Evolutionary conservation across 371 early-diverging fungal genomes (phyloP).

Genomic region (Nematocida parisii): DNA sequence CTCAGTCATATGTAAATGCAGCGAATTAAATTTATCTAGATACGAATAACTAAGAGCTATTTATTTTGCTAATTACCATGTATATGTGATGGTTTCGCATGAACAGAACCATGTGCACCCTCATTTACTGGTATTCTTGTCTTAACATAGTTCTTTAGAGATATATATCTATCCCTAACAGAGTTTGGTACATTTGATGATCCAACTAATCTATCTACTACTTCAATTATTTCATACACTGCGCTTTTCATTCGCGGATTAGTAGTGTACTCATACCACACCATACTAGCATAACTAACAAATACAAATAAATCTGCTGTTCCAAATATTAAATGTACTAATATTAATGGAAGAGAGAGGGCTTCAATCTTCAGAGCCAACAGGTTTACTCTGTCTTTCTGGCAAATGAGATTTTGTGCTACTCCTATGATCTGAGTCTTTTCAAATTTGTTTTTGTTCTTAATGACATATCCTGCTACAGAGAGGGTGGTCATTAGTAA

Average conservation of each 20-base stretch:
- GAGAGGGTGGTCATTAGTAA: constrained; percentile 61
- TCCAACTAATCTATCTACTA: constrained; percentile 7
- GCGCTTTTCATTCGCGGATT: constrained; percentile 64
- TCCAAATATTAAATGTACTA: constrained; percentile 55
- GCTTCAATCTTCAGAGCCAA: constrained; percentile 51
- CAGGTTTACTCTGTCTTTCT: constrained; percentile 39
- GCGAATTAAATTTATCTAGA: too few species aligned
- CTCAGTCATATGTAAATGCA: too few species aligned
- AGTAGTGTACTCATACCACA: constrained; percentile 64
- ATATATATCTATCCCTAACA: constrained; percentile 24
- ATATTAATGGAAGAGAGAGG: constrained; percentile 45
- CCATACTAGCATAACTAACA: constrained; percentile 53
- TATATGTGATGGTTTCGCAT: neutral
- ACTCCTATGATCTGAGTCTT: constrained; percentile 25
- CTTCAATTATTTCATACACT: constrained; percentile 44
- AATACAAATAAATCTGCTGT: constrained; percentile 43
- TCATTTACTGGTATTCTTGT: constrained; percentile 6
- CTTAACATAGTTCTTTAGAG: constrained; percentile 16
- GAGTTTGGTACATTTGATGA: constrained; percentile 15
- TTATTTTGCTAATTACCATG: neutral
- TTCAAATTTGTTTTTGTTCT: constrained; percentile 54
- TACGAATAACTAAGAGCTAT: neutral
- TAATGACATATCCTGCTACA: constrained; percentile 36
- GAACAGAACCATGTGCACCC: neutral
- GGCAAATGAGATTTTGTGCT: constrained; percentile 12